Evolutionary conservation across 2,329 filamentous ascomycete genomes (phyloP), one percentile per base, ranked within the genome.

Genomic region (Scorias spongiosa): DNA sequence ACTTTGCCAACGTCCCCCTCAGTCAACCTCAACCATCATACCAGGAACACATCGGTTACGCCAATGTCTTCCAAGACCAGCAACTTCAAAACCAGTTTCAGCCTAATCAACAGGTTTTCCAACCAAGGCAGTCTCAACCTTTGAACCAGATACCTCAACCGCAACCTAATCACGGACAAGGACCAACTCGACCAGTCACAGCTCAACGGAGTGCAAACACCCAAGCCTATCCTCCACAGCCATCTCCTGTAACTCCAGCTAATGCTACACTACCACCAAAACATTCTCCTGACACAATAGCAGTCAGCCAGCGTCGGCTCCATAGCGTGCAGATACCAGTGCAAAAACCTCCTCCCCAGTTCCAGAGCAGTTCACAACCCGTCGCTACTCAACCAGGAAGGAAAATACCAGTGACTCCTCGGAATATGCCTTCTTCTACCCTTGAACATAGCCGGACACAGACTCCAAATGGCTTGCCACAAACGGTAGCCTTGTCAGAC

Each of bases 251-350:
- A 7, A 26, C 20, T 7, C 20, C 20, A 26, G 20, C 20, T 7
- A 26, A 26, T 7, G 4, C 20, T 7, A 26, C 20, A 3, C 20
- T 28, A 26, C 14, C 10, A 39, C 37, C 18, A 37, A 15, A 10
- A 32, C 14, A 11, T 29, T 12, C 12, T 11, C n/a, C 20, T 15
- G 12, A 15, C 41, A 34, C 14, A 11, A 42, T 28, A 39, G 42
- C 15, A n/a, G 41, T 10, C n/a, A 41, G 17, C 32, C 42, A 26
- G 30, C 34, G 32, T 18, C 30, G 12, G 20, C 30, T 29, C 15
- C 41, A 47, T 29, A 49, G 50, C 46, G 44, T 47, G 10, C 49
- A 43, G 20, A 40, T 36, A 36, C 32, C 32, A 36, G 11, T 9
- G 9, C 32, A 15, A 36, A 36, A 26, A 7, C 20, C 20, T 26